Conservation (phyloP, 306 rosid genomes). For the Citrullus colocynthis region DNA sequence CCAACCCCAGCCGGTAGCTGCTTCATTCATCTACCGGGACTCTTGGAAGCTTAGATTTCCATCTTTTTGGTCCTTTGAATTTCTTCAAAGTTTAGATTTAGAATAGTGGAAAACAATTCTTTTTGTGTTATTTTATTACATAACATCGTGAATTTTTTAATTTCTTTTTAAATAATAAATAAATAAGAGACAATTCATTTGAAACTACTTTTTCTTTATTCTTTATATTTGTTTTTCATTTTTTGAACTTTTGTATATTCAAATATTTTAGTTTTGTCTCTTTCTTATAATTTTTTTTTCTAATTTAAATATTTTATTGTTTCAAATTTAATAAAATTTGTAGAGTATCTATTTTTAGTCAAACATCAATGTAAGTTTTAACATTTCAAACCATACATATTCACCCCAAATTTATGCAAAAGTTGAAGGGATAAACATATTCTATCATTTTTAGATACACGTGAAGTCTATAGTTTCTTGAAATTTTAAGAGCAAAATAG, state of each 20-base stretch:
- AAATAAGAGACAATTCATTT: neutral
- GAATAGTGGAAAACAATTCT: neutral
- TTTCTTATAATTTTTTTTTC: too few relatives aligned
- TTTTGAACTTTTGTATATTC: too few relatives aligned
- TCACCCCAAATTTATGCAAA: too few relatives aligned
- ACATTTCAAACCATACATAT: too few relatives aligned
- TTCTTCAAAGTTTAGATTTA: neutral
- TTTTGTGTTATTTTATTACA: neutral
- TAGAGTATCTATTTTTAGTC: neutral
- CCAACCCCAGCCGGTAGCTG: neutral
- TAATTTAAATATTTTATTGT: too few relatives aligned
- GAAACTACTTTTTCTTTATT: neutral
- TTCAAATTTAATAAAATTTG: neutral
- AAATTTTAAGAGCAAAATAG: too few relatives aligned
- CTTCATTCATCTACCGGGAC: neutral
- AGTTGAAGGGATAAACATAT: too few relatives aligned
- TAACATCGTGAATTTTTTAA: too few relatives aligned
- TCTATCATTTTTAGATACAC: too few relatives aligned
- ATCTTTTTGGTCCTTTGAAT: neutral
- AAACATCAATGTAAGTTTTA: too few relatives aligned
- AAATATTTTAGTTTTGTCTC: too few relatives aligned
- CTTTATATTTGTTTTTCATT: neutral
- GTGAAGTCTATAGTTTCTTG: too few relatives aligned
- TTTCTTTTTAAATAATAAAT: neutral
- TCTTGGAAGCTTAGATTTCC: neutral